Percentiles rank a stretch among this genome's conserved stretches.
Evolutionary conservation across 2,329 filamentous ascomycete genomes (phyloP).

Genomic region (Septoria linicola): DNA sequence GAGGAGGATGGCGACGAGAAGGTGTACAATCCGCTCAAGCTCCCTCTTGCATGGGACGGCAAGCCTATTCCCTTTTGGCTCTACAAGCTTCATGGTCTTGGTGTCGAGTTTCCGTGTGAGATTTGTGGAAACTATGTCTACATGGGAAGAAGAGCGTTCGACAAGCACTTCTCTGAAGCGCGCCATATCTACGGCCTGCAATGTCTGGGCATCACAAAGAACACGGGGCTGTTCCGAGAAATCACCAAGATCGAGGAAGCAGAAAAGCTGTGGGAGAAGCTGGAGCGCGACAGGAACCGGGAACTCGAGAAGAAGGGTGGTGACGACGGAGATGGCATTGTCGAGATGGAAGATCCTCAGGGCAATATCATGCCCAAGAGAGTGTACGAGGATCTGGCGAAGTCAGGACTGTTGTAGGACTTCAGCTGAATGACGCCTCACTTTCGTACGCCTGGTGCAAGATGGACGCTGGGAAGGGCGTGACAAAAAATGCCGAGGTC

Average conservation of each 20-base stretch:
- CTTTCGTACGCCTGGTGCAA: too few relatives aligned
- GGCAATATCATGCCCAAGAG: conserved; percentile 99
- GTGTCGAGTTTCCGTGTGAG: conserved; percentile 92
- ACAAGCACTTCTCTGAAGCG: conserved; percentile 97
- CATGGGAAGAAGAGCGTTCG: conserved; percentile 92
- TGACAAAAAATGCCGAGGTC: too few relatives aligned
- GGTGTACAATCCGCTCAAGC: conserved; percentile 94
- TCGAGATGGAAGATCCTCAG: conserved; percentile 97
- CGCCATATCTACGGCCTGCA: conserved; percentile 91
- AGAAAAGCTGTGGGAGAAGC: conserved; percentile 85
- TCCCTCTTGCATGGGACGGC: conserved; percentile 95
- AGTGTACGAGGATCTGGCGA: conserved; percentile 92
- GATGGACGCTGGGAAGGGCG: too few relatives aligned
- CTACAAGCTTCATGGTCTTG: conserved; percentile 92
- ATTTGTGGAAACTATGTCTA: conserved; percentile 99
- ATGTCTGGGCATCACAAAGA: conserved; percentile 89
- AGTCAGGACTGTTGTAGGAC: conserved; percentile 75
- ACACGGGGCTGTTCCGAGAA: conserved; percentile 78
- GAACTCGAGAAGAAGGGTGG: conserved; percentile 63
- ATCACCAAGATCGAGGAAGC: conserved; percentile 93
- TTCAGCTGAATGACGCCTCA: not conserved
- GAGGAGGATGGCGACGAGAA: conserved; percentile 71
- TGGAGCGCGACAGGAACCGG: conserved; percentile 80
- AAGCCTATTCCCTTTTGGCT: conserved; percentile 99
- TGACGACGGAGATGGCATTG: conserved; percentile 64